These are phyloP conservation scores for Alternaria sp. DNA, from an alignment of 2,329 filamentous ascomycete species.

Conservation along the genomic window DNA sequence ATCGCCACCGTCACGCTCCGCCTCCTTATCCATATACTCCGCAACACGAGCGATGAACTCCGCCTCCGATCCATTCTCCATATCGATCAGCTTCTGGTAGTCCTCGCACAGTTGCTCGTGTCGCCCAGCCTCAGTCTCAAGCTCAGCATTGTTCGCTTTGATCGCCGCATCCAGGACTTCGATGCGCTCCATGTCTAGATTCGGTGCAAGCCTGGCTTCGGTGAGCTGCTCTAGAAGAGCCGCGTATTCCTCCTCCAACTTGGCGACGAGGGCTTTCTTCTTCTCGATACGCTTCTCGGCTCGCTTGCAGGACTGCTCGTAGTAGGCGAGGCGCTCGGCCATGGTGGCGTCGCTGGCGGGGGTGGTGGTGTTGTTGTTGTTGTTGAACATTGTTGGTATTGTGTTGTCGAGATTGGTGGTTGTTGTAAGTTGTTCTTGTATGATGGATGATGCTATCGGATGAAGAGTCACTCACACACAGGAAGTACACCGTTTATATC, in stretches of 20 bases:
- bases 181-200: not conserved
- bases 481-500: not conserved
- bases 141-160: not conserved
- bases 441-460: not conserved
- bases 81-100: not conserved
- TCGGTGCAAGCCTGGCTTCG: not conserved
- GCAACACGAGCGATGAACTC: not conserved
- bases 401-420: not conserved
- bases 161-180: not conserved
- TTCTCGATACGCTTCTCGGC: not conserved
- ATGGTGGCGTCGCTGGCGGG: not conserved
- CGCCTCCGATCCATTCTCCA: not conserved
- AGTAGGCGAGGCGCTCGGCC: not conserved
- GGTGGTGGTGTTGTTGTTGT: not conserved
- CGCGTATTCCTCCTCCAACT: not conserved
- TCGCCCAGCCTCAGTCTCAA: not conserved
- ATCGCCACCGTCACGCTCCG: not conserved
- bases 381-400: not conserved
- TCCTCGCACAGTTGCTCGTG: not conserved
- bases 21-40: not conserved
- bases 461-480: not conserved
- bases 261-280: not conserved
- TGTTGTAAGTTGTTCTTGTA: not conserved
- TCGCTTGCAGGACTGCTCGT: not conserved
- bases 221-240: not conserved